Evolutionary conservation across 805 yeast species (phyloP).

Genomic region (Metschnikowia orientalis): DNA sequence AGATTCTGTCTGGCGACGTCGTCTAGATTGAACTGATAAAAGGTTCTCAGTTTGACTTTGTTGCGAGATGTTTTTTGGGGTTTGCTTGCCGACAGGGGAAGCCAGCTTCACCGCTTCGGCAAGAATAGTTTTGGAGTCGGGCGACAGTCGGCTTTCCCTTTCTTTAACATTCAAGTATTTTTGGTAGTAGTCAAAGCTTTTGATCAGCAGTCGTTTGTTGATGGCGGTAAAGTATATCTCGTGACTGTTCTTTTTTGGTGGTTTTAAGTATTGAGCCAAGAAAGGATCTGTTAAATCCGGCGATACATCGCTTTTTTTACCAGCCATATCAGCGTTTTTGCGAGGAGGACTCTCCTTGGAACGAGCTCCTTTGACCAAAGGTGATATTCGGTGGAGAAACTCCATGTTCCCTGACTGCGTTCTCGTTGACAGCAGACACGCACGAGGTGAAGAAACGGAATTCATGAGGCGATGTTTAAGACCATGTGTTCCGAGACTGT

Average conservation of each 20-base stretch:
- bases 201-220: conserved; percentile 10
- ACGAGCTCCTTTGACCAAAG: background rate
- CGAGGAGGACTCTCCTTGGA: background rate
- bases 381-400: conserved; percentile 3
- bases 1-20: conserved; percentile 10
- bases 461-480: too few relatives aligned
- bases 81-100: conserved; percentile 1
- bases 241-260: conserved; percentile 9
- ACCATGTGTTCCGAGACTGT: too few relatives aligned
- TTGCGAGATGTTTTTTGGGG: background rate
- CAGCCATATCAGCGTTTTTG: too few relatives aligned
- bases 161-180: conserved; percentile 12
- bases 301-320: too few relatives aligned
- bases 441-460: too few relatives aligned
- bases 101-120: conserved; percentile 4
- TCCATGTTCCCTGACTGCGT: conserved; percentile 1
- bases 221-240: conserved; percentile 13
- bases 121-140: conserved; percentile 1
- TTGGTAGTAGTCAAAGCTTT: conserved; percentile 15
- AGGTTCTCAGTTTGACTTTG: background rate
- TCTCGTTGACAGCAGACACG: too few relatives aligned
- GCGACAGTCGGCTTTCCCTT: too few relatives aligned
- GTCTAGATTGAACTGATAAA: conserved; percentile 4
- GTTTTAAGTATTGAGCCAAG: conserved; percentile 17
- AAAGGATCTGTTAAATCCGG: conserved; percentile 17